phyloP scores from a whole-genome alignment of 1,284 basidiomycete genomes.

The Porogramme epimiltina region DNA sequence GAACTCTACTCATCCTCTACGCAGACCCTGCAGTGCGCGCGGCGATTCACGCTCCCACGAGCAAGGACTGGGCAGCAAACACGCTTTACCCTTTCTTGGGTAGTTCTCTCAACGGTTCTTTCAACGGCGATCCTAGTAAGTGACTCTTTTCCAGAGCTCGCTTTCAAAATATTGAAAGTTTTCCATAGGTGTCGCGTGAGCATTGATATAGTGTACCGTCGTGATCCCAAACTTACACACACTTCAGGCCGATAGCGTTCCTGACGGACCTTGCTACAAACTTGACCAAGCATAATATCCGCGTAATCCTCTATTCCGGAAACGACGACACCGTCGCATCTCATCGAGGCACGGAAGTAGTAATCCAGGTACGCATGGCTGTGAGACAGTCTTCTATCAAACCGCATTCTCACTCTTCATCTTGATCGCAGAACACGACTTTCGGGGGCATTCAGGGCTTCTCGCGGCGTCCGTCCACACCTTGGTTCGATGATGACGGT shows the following conservation, averaged over 20 bases:
- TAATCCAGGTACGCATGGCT: conserved; percentile 36
- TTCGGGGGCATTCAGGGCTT: conserved; percentile 71
- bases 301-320: conserved; percentile 32
- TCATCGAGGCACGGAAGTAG: conserved; percentile 54
- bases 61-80: conserved; percentile 53
- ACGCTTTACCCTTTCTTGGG: conserved; percentile 31
- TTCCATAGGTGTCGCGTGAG: no score
- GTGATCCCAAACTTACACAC: no score
- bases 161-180: no score
- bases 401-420: neutral
- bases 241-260: conserved; percentile 41
- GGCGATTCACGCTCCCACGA: conserved; percentile 71
- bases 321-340: conserved; percentile 31
- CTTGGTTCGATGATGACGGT: conserved; percentile 39
- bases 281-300: conserved; percentile 23
- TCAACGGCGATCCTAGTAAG: conserved; percentile 51
- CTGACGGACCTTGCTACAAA: conserved; percentile 30
- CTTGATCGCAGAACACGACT: conserved; percentile 35
- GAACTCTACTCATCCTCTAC: neutral
- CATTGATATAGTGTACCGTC: no score
- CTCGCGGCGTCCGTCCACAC: conserved; percentile 60
- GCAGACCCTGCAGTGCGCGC: conserved; percentile 46
- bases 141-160: no score
- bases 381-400: no score
- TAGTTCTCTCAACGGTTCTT: conserved; percentile 25